phyloP scores from a whole-genome alignment of 2,329 filamentous ascomycete species.

The Mycosphaerella sp. region DNA sequence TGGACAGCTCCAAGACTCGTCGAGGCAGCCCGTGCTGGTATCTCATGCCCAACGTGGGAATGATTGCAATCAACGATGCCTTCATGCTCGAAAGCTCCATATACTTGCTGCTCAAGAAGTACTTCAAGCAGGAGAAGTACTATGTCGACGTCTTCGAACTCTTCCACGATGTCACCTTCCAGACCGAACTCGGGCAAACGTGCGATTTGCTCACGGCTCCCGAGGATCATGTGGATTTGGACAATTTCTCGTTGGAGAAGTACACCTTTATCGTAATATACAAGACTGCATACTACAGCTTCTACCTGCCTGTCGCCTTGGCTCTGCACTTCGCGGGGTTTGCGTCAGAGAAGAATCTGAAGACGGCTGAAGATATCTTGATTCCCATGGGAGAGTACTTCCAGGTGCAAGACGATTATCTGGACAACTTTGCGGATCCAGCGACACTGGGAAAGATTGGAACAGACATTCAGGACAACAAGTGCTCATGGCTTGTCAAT shows the following conservation, averaged over 20 bases:
- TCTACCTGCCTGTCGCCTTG: constrained; percentile 93
- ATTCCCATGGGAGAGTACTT: constrained; percentile 99
- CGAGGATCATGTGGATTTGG: constrained; percentile 84
- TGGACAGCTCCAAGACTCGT: constrained; percentile 93
- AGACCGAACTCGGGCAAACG: constrained; percentile 92
- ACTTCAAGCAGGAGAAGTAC: constrained; percentile 77
- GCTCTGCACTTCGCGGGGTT: constrained; percentile 79
- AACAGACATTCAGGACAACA: constrained; percentile 99
- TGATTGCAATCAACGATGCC: constrained; percentile 96
- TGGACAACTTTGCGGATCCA: constrained; percentile 93
- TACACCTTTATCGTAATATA: constrained; percentile 98
- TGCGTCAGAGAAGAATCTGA: constrained; percentile 81
- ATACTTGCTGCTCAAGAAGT: constrained; percentile 86
- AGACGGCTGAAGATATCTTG: constrained; percentile 82
- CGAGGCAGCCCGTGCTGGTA: constrained; percentile 97
- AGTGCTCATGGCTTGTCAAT: constrained; percentile 98
- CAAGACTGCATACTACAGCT: constrained; percentile 99
- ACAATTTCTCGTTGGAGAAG: constrained; percentile 93
- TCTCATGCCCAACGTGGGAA: constrained; percentile 77
- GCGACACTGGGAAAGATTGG: constrained; percentile 96
- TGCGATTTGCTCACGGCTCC: constrained; percentile 94
- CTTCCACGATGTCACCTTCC: constrained; percentile 89
- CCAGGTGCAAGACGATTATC: constrained; percentile 97
- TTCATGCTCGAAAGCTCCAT: constrained; percentile 92
- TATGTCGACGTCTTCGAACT: constrained; percentile 92